These are phyloP conservation scores for Colletotrichum tofieldiae DNA, from an alignment of 2,329 filamentous ascomycete genomes.

Conservation along the genomic window DNA sequence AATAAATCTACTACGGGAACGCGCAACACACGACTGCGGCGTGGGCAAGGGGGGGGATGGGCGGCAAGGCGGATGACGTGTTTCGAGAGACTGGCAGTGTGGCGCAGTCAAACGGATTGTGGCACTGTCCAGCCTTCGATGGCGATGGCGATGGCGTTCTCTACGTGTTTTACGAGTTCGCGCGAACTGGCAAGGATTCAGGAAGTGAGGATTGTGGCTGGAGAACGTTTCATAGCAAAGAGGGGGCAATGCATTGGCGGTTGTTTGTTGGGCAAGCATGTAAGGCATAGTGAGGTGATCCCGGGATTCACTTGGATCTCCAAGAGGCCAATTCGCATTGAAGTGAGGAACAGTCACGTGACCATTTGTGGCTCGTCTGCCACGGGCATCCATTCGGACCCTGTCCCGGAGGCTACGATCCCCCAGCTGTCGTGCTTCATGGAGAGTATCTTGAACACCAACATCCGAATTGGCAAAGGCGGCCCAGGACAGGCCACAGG, in stretches of 20 bases:
- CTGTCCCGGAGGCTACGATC: neutral
- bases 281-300: constrained; percentile 30
- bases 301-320: constrained; percentile 22
- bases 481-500: neutral
- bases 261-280: constrained; percentile 25
- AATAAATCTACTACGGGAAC: constrained; percentile 30
- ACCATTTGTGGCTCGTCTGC: neutral
- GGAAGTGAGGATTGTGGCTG: constrained; percentile 25
- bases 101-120: constrained; percentile 37
- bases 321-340: neutral
- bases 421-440: neutral
- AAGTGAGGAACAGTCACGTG: neutral
- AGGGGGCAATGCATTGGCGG: constrained; percentile 21
- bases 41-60: constrained; percentile 12
- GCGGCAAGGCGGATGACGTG: constrained; percentile 35
- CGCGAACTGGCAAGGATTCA: constrained; percentile 22
- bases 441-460: too few species aligned
- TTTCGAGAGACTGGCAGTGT: constrained; percentile 20
- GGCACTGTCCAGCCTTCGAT: constrained; percentile 23
- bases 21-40: constrained; percentile 29
- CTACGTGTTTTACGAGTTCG: constrained; percentile 8
- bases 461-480: neutral
- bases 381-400: neutral
- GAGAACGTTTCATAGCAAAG: constrained; percentile 35
- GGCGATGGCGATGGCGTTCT: neutral